These are phyloP conservation scores for Termitomyces sp. DNA, from an alignment of 768 basidiomycete species.

Conservation along the genomic window DNA sequence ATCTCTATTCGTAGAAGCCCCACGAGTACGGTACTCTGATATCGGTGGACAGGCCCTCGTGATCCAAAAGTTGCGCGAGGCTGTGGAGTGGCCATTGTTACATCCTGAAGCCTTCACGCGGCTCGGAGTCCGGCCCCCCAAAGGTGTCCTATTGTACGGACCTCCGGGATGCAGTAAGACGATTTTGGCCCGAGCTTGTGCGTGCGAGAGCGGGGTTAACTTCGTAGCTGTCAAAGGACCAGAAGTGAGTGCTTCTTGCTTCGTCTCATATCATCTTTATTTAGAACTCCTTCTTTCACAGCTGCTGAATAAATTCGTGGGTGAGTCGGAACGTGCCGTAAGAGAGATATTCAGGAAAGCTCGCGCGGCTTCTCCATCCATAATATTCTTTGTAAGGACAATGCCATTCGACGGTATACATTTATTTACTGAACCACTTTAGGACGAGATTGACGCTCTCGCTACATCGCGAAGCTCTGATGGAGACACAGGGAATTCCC, in stretches of 20 bases:
- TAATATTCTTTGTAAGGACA: constrained; percentile 87
- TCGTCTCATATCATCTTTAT: neutral
- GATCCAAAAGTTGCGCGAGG: constrained; percentile 85
- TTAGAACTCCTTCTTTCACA: constrained; percentile 30
- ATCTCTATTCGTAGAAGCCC: constrained; percentile 86
- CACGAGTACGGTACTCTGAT: constrained; percentile 79
- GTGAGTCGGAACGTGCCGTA: constrained; percentile 94
- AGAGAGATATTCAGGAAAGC: constrained; percentile 96
- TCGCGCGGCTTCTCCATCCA: constrained; percentile 89
- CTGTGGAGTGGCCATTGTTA: constrained; percentile 92
- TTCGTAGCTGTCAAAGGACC: constrained; percentile 98
- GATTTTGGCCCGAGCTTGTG: constrained; percentile 86
- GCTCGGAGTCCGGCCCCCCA: constrained; percentile 84
- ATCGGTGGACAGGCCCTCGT: constrained; percentile 84
- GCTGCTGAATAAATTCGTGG: constrained; percentile 96
- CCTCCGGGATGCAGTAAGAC: constrained; percentile 99
- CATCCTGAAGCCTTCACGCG: constrained; percentile 86
- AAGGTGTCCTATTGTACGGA: constrained; percentile 89
- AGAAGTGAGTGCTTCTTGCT: constrained; percentile 56
- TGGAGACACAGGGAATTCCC: constrained; percentile 51
- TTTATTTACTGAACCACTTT: constrained; percentile 1
- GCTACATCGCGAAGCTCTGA: constrained; percentile 73
- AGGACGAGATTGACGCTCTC: constrained; percentile 98
- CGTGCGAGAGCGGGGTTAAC: constrained; percentile 91
- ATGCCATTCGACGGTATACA: neutral